Conservation (phyloP, 2,329 filamentous ascomycete genomes). For the Colletotrichum tropicale region DNA sequence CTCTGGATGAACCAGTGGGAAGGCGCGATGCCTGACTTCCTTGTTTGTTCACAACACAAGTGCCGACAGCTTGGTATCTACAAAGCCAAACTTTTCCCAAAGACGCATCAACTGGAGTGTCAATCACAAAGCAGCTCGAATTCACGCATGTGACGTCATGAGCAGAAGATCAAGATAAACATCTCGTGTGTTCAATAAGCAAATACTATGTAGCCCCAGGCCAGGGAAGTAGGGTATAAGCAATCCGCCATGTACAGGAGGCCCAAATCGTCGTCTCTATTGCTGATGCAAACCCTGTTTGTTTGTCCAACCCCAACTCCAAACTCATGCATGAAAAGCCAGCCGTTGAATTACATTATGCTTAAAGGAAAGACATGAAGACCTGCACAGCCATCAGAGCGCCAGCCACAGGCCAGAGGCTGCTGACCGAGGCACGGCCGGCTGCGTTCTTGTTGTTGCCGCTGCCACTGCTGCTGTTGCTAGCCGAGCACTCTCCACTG, state of each 20-base stretch:
- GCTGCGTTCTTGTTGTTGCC: slow-evolving; percentile 4
- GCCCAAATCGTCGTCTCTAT: neutral
- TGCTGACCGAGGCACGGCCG: neutral
- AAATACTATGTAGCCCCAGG: slow-evolving; percentile 8
- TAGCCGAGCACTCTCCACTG: slow-evolving; percentile 23
- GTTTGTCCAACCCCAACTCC: slow-evolving; percentile 7
- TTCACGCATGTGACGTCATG: neutral
- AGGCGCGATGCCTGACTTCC: neutral
- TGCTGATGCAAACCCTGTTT: neutral
- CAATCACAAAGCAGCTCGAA: neutral
- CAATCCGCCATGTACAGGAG: slow-evolving; percentile 1
- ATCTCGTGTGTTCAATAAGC: neutral
- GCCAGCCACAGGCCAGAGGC: neutral
- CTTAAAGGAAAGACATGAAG: slow-evolving; percentile 13
- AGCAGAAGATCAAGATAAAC: neutral
- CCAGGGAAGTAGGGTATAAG: slow-evolving; percentile 14
- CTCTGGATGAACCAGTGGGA: slow-evolving; percentile 8
- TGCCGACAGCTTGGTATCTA: neutral
- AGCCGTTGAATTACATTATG: slow-evolving; percentile 4
- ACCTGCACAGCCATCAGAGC: slow-evolving; percentile 3
- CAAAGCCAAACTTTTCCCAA: neutral
- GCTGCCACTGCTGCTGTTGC: neutral
- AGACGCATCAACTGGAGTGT: fast-evolving
- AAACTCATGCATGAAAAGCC: neutral
- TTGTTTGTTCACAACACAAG: neutral